Evolutionary conservation across 169 alveolate species (phyloP), one percentile per base, ranked within the genome.

Genomic region (Cryptosporidium tyzzeri): DNA sequence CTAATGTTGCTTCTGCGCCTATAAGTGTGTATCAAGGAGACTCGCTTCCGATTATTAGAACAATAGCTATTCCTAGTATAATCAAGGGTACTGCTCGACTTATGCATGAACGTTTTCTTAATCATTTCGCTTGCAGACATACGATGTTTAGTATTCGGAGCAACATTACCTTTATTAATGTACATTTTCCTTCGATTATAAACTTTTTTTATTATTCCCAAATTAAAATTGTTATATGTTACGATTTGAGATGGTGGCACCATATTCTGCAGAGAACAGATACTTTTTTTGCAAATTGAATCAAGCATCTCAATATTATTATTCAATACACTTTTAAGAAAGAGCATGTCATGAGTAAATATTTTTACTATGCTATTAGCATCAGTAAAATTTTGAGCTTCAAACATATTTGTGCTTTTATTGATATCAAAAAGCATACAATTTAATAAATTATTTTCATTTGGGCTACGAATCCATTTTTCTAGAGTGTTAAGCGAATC

Each of bases 161-260:
- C 80, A 12, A 59, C 89, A 41, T 80, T 80, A 6, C 89, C 89
- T 31, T 80, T 80, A 67, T 80, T 80, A 41, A 80, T 80, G 37
- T 80, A 80, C 89, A 80, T 80, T 53, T 80, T 80, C 65, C 68
- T 73, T 55, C 86, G 44, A 73, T 73, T 73, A 53, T 55, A 41
- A 10, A 73, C 70, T 39, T 41, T 73, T 62, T 39, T 73, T 31
- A 65, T 14, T 65, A 29, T 31, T 18, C 71, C 71, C 9, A 10
- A n/a, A 65, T 31, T n/a, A 0, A 35, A 10, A 21, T 39, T 55
- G 21, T 37, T 65, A 29, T 10, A 10, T n/a, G 33, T 14, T 23
- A 21, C 18, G 26, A 37, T n/a, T n/a, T 69, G 58, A 21, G 84
- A 21, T 41, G 65, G 21, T 31, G 31, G 26, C 26, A n/a, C 23